Evolutionary conservation across 805 yeast genomes (phyloP).

Genomic region (Cyberlindnera subsufficiens): DNA sequence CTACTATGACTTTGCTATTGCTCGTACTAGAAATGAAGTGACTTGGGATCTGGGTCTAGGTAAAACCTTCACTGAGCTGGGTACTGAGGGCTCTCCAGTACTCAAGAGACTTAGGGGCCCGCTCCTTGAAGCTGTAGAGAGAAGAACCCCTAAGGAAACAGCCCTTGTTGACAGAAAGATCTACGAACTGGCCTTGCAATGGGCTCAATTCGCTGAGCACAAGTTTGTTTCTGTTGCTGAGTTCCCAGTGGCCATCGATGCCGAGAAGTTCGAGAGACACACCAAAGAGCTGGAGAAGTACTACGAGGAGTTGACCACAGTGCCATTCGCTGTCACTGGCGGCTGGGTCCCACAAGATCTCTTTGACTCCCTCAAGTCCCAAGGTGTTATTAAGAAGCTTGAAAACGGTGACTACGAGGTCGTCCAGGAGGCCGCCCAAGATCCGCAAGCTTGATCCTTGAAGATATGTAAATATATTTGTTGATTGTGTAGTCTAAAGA

Average conservation of each 20-base stretch:
- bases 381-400: conserved; percentile 60
- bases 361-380: conserved; percentile 64
- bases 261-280: conserved; percentile 53
- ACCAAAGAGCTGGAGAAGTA: conserved; percentile 55
- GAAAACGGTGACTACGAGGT: conserved; percentile 49
- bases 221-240: conserved; percentile 43
- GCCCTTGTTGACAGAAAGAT: conserved; percentile 62
- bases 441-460: not conserved
- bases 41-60: conserved; percentile 79
- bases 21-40: conserved; percentile 86
- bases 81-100: conserved; percentile 77
- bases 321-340: conserved; percentile 84
- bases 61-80: conserved; percentile 58
- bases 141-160: conserved; percentile 50
- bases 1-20: conserved; percentile 81
- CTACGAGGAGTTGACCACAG: conserved; percentile 58
- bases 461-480: too few species aligned
- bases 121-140: conserved; percentile 53
- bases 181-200: conserved; percentile 58
- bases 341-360: conserved; percentile 97
- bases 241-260: conserved; percentile 59
- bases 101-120: conserved; percentile 66
- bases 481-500: too few species aligned
- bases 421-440: conserved; percentile 10
- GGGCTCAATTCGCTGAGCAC: conserved; percentile 61